Conservation (phyloP, 2,329 filamentous ascomycete species). For the Mycosphaerelloides madeirae region DNA sequence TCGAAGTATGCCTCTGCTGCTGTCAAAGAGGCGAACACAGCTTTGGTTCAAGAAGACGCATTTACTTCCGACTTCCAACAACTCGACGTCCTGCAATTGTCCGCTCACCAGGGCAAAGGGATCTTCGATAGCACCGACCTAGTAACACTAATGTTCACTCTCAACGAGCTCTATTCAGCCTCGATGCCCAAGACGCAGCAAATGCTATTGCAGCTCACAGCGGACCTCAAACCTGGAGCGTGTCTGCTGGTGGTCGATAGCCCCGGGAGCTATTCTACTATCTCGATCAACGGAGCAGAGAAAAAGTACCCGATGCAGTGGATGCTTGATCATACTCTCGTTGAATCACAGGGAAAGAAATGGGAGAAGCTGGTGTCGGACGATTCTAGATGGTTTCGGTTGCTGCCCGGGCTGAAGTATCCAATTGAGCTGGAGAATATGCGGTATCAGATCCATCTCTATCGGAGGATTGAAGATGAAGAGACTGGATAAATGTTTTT, state of each 20-base stretch:
- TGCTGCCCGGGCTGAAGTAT: slow-evolving; percentile 62
- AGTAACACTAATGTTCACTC: slow-evolving; percentile 83
- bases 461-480: slow-evolving; percentile 39
- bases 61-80: slow-evolving; percentile 44
- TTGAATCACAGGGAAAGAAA: slow-evolving; percentile 34
- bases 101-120: slow-evolving; percentile 32
- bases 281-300: slow-evolving; percentile 54
- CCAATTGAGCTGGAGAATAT: slow-evolving; percentile 88
- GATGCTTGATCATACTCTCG: slow-evolving; percentile 77
- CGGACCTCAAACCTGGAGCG: slow-evolving; percentile 53
- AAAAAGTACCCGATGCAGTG: slow-evolving; percentile 90
- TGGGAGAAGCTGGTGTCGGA: slow-evolving; percentile 75
- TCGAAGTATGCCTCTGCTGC: slow-evolving; percentile 47
- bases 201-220: slow-evolving; percentile 67
- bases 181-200: slow-evolving; percentile 70
- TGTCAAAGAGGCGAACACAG: slow-evolving; percentile 38
- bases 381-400: slow-evolving; percentile 80
- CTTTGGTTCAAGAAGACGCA: slow-evolving; percentile 31
- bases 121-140: slow-evolving; percentile 41
- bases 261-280: slow-evolving; percentile 85
- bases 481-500: not conserved
- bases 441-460: slow-evolving; percentile 89
- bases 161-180: slow-evolving; percentile 87
- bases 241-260: slow-evolving; percentile 85
- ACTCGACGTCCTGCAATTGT: slow-evolving; percentile 47